Evolutionary conservation across 345 rosid species (phyloP).

Genomic region (Noccaea bulbosa): DNA sequence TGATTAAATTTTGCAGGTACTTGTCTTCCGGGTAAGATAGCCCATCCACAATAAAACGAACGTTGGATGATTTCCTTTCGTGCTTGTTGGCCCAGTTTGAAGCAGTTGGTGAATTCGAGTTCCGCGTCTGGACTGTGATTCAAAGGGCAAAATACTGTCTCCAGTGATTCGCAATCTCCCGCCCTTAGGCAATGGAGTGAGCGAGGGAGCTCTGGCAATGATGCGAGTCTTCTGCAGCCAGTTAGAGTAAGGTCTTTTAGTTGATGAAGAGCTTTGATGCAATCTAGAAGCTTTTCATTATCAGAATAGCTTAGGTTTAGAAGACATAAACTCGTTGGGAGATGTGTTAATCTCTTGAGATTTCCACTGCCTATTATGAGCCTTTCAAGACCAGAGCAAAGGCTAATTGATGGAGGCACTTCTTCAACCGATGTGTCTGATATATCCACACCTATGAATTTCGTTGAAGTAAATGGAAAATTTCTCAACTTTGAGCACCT

Average conservation of each 20-base stretch:
- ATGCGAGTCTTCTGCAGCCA: slow-evolving; percentile 8
- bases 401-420: neutral
- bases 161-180: neutral
- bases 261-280: neutral
- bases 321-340: neutral
- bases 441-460: neutral
- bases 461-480: slow-evolving; percentile 3
- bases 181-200: neutral
- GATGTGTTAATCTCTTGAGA: slow-evolving; percentile 6
- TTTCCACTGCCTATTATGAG: neutral
- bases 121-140: neutral
- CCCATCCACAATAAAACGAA: neutral
- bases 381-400: neutral
- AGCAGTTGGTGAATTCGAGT: slow-evolving; percentile 9
- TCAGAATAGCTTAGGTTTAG: neutral
- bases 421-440: neutral
- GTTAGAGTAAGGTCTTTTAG: accelerated
- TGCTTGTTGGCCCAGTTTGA: slow-evolving; percentile 1
- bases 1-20: slow-evolving; percentile 12
- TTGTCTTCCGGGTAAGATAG: slow-evolving; percentile 2
- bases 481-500: slow-evolving; percentile 30
- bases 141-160: neutral
- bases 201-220: slow-evolving; percentile 19
- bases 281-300: neutral
- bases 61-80: neutral